Percentiles rank a stretch among this genome's conserved stretches.
These are phyloP conservation scores for Funneliformis mosseae DNA, from an alignment of 192 early-diverging fungal species.

Conservation along the genomic window DNA sequence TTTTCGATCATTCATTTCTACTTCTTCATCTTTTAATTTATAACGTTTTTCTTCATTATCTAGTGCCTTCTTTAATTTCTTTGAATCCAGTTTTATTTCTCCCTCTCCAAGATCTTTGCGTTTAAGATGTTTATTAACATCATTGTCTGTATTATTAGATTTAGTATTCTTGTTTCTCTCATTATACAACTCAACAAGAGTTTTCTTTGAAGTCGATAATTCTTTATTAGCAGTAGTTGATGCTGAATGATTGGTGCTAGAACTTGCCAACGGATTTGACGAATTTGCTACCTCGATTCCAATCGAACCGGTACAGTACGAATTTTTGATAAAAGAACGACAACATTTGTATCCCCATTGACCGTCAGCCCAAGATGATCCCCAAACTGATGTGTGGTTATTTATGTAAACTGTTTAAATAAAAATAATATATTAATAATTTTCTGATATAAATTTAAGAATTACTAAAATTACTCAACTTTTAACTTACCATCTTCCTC, in stretches of 20 bases:
- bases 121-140: conserved; percentile 34
- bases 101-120: conserved; percentile 57
- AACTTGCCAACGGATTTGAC: conserved; percentile 34
- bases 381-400: conserved; percentile 92
- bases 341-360: conserved; percentile 98
- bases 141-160: conserved; percentile 33
- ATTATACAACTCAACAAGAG: conserved; percentile 39
- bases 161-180: conserved; percentile 40
- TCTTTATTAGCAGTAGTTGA: not conserved
- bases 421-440: conserved; percentile 2
- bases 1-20: conserved; percentile 27
- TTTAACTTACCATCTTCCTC: conserved; percentile 79
- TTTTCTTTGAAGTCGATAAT: conserved; percentile 16
- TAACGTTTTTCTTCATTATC: conserved; percentile 47
- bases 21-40: conserved; percentile 10
- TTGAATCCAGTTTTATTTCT: conserved; percentile 55
- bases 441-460: not conserved
- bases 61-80: conserved; percentile 56
- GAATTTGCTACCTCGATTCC: conserved; percentile 70
- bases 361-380: conserved; percentile 93
- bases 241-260: not conserved
- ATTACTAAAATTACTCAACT: not conserved
- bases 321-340: conserved; percentile 71
- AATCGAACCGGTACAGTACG: conserved; percentile 88
- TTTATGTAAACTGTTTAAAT: conserved; percentile 58